Evolutionary conservation across 345 rosid species (phyloP), one percentile per base, ranked within the genome.

Genomic region (Citrus reticulata): DNA sequence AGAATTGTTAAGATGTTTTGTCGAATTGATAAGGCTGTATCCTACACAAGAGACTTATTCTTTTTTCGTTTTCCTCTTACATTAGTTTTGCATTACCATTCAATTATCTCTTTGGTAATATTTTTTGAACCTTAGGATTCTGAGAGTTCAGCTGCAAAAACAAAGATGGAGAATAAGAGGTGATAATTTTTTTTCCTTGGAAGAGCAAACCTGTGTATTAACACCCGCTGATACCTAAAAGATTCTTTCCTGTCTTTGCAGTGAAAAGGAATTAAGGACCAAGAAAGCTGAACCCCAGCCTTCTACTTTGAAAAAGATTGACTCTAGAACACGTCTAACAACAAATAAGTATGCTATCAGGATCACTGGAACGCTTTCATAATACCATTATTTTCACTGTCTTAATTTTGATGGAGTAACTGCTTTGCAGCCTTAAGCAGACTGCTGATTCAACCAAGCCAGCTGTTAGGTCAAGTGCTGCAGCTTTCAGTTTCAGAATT

Each of bases 401-500:
- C 60, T 25, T 39, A 61, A 62, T 69, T n/a, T 79, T 70, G 75
- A 70, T 65, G 64, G 78, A 62, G 57, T 74, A 30, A 39, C 70
- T 70, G n/a, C 78, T 40, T 27, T 77, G 61, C 83, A 93, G 98
- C 83, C 68, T 68, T 79, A 86, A 84, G 85, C 85, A 73, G 80
- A 77, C 81, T 72, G 74, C 51, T 27, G 69, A 68, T 80, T 84
- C 85, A 51, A 20, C 81, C 74, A 95, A 88, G 85, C 80, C 84
- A 60, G 88, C 85, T 39, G 79, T 51, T 66, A 88, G 83, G 86
- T 63, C 87, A 68, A 75, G 30, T 74, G 79, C 86, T 70, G 67
- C 82, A 62, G 72, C 71, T 75, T 92, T 93, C 85, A 84, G 67
- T 77, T 91, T 95, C 89, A 91, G 83, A 79, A 81, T 95, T 76